Percentiles rank a stretch among this genome's conserved stretches.
Conservation (phyloP, 2,329 filamentous ascomycete genomes). For the Eutypa lata region DNA sequence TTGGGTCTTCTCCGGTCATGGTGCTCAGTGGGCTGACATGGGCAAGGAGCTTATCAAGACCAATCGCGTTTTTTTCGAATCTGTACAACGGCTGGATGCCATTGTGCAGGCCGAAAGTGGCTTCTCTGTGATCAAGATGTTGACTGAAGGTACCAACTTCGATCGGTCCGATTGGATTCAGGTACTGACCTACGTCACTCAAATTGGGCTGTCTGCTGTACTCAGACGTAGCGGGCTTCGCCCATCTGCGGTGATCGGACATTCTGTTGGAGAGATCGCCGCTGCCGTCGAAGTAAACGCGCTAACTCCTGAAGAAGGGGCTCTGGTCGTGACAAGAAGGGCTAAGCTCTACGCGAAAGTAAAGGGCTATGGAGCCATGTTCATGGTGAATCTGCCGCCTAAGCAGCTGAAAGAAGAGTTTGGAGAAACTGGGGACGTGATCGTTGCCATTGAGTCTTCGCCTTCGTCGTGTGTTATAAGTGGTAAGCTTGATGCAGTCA, state of each 20-base stretch:
- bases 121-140: constrained; percentile 16
- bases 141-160: constrained; percentile 17
- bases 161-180: constrained; percentile 27
- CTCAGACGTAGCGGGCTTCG: constrained; percentile 27
- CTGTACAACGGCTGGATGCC: constrained; percentile 24
- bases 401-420: constrained; percentile 22
- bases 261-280: constrained; percentile 40
- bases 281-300: constrained; percentile 33
- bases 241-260: constrained; percentile 36
- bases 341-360: constrained; percentile 20
- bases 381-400: constrained; percentile 29
- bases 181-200: constrained; percentile 33
- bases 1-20: constrained; percentile 42
- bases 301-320: constrained; percentile 31
- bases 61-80: constrained; percentile 20
- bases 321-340: constrained; percentile 30
- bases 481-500: constrained; percentile 17
- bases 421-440: constrained; percentile 18
- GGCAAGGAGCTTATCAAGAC: constrained; percentile 31
- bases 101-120: constrained; percentile 16
- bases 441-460: constrained; percentile 33
- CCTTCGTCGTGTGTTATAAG: constrained; percentile 33
- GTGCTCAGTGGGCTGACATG: constrained; percentile 40
- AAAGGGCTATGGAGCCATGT: constrained; percentile 22
- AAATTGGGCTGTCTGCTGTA: constrained; percentile 29